Conservation (phyloP, 2,329 filamentous ascomycete genomes). For the Scedosporium aurantiacum region DNA sequence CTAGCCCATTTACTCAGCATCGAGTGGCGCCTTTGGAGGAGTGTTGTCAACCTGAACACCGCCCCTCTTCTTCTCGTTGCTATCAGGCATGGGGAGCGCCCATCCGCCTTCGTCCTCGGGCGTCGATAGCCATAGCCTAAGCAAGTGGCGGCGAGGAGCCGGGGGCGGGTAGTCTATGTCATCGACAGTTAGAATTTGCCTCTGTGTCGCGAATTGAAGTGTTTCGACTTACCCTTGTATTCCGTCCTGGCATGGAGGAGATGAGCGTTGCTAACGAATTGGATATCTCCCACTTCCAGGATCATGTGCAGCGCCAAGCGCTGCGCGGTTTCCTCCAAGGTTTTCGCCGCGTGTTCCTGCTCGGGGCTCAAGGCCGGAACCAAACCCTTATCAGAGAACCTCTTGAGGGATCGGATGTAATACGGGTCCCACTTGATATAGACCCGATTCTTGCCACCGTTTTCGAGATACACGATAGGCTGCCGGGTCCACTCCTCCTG, state of each 20-base stretch:
- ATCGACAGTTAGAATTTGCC: background rate
- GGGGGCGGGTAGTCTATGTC: constrained; percentile 45
- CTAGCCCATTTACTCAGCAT: constrained; percentile 52
- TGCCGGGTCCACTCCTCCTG: constrained; percentile 65
- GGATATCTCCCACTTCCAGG: constrained; percentile 77
- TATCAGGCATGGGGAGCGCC: constrained; percentile 74
- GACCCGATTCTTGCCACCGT: constrained; percentile 42
- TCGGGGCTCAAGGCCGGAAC: constrained; percentile 61
- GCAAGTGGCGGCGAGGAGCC: constrained; percentile 61
- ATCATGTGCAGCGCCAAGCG: constrained; percentile 70
- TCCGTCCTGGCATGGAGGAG: constrained; percentile 71
- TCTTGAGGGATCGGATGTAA: constrained; percentile 63
- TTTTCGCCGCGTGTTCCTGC: constrained; percentile 55
- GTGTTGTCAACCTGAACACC: constrained; percentile 81
- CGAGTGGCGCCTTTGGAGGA: constrained; percentile 60
- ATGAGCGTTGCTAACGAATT: constrained; percentile 73
- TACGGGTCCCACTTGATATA: constrained; percentile 80
- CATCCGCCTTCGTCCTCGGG: constrained; percentile 77
- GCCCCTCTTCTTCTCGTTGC: constrained; percentile 72
- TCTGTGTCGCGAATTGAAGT: background rate
- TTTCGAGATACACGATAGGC: constrained; percentile 67
- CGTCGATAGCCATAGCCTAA: constrained; percentile 75
- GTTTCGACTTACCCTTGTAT: constrained; percentile 42
- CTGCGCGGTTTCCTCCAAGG: constrained; percentile 59
- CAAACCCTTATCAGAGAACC: constrained; percentile 62